phyloP scores from a whole-genome alignment of 1,284 basidiomycete species.

The Anthracocystis panici-leucophaei region DNA sequence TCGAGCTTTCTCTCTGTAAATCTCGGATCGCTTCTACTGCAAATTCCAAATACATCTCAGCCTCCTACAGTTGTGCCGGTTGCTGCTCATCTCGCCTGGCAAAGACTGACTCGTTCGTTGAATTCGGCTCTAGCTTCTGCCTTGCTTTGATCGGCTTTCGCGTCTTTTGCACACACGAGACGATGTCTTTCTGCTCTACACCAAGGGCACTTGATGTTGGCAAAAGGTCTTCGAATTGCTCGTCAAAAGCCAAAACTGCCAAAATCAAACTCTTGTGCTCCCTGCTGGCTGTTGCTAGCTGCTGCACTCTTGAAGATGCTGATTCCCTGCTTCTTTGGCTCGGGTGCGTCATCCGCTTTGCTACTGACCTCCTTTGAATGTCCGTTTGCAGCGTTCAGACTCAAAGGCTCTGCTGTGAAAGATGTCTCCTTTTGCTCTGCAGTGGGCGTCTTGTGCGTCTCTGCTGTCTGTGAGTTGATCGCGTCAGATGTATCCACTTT shows the following conservation, averaged over 20 bases:
- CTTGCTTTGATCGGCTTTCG: background rate
- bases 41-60: constrained; percentile 16
- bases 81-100: background rate
- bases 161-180: background rate
- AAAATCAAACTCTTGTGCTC: constrained; percentile 60
- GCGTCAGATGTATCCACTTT: background rate
- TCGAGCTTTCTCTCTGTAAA: constrained; percentile 1
- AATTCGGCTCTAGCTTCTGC: background rate
- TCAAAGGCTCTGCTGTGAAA: constrained; percentile 14
- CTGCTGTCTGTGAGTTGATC: background rate
- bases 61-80: background rate
- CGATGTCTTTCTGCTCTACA: background rate
- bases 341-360: background rate
- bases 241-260: constrained; percentile 56
- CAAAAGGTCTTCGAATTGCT: background rate
- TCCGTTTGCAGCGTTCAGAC: background rate
- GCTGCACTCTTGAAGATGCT: constrained; percentile 53
- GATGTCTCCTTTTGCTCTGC: constrained; percentile 8
- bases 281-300: constrained; percentile 51
- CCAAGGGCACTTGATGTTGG: background rate
- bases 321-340: constrained; percentile 46
- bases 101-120: background rate
- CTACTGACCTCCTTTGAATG: background rate
- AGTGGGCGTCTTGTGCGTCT: constrained; percentile 2
- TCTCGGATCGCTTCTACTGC: background rate